Percentiles rank a stretch among this genome's conserved stretches.
phyloP scores from a whole-genome alignment of 2,329 filamentous ascomycete genomes.

The Colletotrichum siamense region DNA sequence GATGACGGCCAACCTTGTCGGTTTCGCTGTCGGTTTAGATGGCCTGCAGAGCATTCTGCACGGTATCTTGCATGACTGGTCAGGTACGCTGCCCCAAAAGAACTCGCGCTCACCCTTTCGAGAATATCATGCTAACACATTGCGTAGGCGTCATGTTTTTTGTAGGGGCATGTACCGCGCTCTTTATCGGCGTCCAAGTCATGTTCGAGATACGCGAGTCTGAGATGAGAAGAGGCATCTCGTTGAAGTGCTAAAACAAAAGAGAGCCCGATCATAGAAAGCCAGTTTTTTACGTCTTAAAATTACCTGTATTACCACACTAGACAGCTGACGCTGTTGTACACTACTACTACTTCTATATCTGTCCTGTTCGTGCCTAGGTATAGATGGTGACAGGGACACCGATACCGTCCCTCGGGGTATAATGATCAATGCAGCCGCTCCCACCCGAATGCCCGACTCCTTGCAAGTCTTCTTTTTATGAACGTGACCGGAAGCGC shows the following conservation, averaged over 20 bases:
- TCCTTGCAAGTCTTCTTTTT: not conserved
- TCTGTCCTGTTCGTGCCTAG: not conserved
- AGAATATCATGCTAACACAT: not conserved
- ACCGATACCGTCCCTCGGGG: not conserved
- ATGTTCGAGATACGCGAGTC: conserved; percentile 96
- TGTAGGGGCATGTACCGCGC: conserved; percentile 68
- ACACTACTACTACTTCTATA: not conserved
- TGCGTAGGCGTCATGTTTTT: conserved; percentile 73
- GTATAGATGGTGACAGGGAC: not conserved
- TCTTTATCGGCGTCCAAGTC: conserved; percentile 87
- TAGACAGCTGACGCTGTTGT: not conserved
- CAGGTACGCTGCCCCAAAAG: conserved; percentile 51
- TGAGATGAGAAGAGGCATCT: conserved; percentile 82
- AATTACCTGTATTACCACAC: not conserved
- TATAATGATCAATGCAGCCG: conserved; percentile 1
- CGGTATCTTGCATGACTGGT: conserved; percentile 78
- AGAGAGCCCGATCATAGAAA: not conserved
- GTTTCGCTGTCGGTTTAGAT: conserved; percentile 91
- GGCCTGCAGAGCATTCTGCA: conserved; percentile 78
- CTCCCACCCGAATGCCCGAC: not conserved
- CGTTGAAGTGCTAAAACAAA: conserved; percentile 76
- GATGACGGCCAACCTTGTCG: conserved; percentile 93
- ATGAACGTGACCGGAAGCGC: not conserved
- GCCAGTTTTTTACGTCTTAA: not conserved
- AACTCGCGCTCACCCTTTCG: not conserved